Evolutionary conservation across 2,329 filamentous ascomycete species (phyloP), one percentile per base, ranked within the genome.

Genomic region (Arachnomyces sp.): DNA sequence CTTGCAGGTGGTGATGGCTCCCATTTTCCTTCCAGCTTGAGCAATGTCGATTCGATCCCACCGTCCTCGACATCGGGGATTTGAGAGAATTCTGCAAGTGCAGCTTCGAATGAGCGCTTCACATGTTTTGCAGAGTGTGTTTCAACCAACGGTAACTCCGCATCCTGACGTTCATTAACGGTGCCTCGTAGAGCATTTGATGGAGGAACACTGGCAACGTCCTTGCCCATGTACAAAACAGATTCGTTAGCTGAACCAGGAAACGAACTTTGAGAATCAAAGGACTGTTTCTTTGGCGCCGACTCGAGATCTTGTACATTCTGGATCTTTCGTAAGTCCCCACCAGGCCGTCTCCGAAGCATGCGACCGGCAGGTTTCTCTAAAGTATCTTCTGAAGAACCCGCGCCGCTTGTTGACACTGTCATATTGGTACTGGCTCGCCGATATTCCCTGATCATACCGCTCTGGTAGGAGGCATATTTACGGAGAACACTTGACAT

Each of bases 21-120:
- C 51, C 82, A 92, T 50, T 79, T 90, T 7, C 92, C 92, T 66
- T 98, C 92, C 0, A 98, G 73, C 55, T 96, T 98, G 52, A 89
- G 66, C 37, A 98, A 62, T 0, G 92, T 86, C n/a, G 89, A 88
- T 56, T 96, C 92, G 17, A 96, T 81, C 9, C 90, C 90, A 5
- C 87, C 87, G 55, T 93, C 86, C 34, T 83, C 82, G 45, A 93
- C 86, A 55, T 95, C 89, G 0, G 90, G 87, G 17, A 96, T 86
- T 40, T 85, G 81, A 2, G 89, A 86, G 39, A 98, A 77, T 52
- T 86, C 86, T 44, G 89, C 81, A 1, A 93, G 86, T 53, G 94
- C 88, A 2, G 77, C 82, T 60, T 96, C 87, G 51, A 96, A 95
- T 0, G 89, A 95, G 1, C 74, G 73, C 33, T 75, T 65, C 13